These are phyloP conservation scores for Solanum rostratum DNA, from an alignment of 257 asterid species.

Conservation along the genomic window DNA sequence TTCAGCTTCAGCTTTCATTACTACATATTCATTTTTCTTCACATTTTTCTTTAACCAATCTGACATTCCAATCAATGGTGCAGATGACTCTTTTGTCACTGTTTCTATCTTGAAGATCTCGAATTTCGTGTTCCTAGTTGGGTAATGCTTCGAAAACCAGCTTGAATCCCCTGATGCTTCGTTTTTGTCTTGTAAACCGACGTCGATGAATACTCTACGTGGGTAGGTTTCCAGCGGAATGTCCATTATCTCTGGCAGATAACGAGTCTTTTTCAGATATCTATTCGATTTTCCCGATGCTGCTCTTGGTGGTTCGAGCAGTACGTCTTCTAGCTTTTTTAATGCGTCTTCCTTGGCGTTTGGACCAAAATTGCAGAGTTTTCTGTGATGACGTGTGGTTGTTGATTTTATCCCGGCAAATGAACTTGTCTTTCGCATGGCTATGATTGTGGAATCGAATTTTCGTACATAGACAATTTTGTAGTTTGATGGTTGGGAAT, in stretches of 20 bases:
- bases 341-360: conserved; percentile 14
- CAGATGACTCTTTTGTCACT: conserved; percentile 3
- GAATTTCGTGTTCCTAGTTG: conserved; percentile 25
- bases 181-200: neutral
- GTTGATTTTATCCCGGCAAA: neutral
- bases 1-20: conserved; percentile 82
- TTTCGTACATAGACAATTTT: conserved; percentile 14
- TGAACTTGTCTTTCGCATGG: conserved; percentile 4
- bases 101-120: conserved; percentile 27
- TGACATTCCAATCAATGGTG: conserved; percentile 24
- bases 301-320: conserved; percentile 34
- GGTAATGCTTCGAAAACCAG: conserved; percentile 41
- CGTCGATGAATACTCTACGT: conserved; percentile 29
- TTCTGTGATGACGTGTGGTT: neutral
- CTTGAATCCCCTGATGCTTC: conserved; percentile 11
- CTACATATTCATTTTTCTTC: conserved; percentile 54
- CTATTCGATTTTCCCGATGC: conserved; percentile 23
- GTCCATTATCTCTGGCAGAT: conserved; percentile 31
- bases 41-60: conserved; percentile 43
- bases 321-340: conserved; percentile 21
- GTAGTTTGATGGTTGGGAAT: conserved; percentile 2
- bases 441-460: conserved; percentile 13
- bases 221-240: conserved; percentile 25
- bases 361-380: neutral
- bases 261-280: conserved; percentile 15